Evolutionary conservation across 1,284 basidiomycete genomes (phyloP), one percentile per base, ranked within the genome.

Genomic region (Fistulina hepatica): DNA sequence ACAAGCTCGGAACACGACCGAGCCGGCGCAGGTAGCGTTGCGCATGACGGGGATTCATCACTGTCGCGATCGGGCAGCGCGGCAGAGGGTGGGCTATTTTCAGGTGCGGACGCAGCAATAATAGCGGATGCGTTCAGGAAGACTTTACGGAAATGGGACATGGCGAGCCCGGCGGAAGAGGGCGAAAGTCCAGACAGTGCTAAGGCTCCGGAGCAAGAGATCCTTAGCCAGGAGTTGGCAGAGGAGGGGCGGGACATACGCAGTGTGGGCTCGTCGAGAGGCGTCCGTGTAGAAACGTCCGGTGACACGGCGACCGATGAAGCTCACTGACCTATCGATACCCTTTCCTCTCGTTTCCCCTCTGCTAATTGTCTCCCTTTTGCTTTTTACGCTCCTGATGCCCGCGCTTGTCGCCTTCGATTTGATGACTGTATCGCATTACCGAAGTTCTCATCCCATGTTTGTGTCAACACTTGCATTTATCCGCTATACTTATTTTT

Each of bases 101-200:
- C 77, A 20, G 78, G 75, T 17, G 76, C 80, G 21, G 85, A 90
- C 56, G 85, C 85, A 35, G 81, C 82, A 21, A 83, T 89, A 52
- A 86, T 90, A 77, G 85, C 85, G 21, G 77, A 83, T 58, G 85
- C 86, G 5, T 90, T 90, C 61, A 67, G 85, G 48, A 77, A 81
- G 55, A 80, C 81, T 43, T 61, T 90, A 46, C 68, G 86, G 50
- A 86, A 88, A 57, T 85, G 85, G 3, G 84, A 86, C 52, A 89
- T 89, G 55, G 69, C 76, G 10, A 69, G 59, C 21, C 69, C 76
- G 5, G 69, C 75, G 6, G 80, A 83, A 51, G 83, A 86, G 53
- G 79, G 73, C 24, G 71, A 75, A 27, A 69, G 65, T 46, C 71
- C 73, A 0, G 73, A 60, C 22, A 58, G 61, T 30, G 56, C 58